Conservation (phyloP, 306 rosid species). For the Prunus campanulata region DNA sequence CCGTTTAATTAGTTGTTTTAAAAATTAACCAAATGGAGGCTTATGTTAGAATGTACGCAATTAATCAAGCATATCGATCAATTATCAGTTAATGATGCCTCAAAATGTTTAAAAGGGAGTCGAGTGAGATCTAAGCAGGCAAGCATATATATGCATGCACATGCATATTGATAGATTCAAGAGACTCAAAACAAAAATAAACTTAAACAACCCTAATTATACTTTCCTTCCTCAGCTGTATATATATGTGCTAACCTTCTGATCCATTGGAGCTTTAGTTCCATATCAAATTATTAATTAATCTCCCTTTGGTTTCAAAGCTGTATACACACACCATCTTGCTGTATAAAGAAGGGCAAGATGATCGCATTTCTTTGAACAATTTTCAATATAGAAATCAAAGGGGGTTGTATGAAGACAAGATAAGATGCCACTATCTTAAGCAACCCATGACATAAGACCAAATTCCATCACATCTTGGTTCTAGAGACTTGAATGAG, state of each 20-base stretch:
- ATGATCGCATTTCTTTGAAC: neutral
- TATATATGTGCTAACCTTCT: neutral
- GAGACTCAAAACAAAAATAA: neutral
- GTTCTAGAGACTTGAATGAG: too few species aligned
- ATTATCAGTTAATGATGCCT: neutral
- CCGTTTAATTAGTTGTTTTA: too few species aligned
- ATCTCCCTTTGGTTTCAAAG: too few species aligned
- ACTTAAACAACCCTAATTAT: neutral
- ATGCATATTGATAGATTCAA: constrained; percentile 25
- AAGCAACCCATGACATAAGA: constrained; percentile 30
- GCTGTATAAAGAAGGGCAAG: neutral
- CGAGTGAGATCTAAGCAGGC: neutral
- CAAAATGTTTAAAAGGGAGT: neutral
- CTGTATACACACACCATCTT: neutral
- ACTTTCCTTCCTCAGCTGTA: neutral
- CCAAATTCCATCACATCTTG: too few species aligned
- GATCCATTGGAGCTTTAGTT: neutral
- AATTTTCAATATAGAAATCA: constrained; percentile 4
- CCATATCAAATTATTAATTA: neutral
- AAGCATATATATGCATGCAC: neutral
- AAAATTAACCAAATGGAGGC: too few species aligned
- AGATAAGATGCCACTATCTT: constrained; percentile 20
- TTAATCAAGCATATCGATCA: neutral
- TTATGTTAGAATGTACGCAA: too few species aligned
- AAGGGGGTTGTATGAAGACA: constrained; percentile 9